A percentile compares a stretch with the other conserved stretches of the same genome.
Conservation (phyloP, 2,329 filamentous ascomycete genomes). For the Westerdykella ornata region DNA sequence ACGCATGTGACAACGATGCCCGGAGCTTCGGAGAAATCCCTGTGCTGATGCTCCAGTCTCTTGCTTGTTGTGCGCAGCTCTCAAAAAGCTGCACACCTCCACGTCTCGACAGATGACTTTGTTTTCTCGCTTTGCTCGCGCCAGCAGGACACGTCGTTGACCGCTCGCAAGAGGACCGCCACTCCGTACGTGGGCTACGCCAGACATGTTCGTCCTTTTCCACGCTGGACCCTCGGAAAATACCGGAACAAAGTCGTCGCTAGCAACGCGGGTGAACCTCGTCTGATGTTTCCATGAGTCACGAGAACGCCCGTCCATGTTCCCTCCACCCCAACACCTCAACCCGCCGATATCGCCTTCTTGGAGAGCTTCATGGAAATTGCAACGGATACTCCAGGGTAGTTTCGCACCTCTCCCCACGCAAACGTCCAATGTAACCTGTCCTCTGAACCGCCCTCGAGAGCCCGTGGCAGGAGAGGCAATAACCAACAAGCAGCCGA, state of each 20-base stretch:
- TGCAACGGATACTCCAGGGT: slow-evolving; percentile 27
- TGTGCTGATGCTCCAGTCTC: no score
- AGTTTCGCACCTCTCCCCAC: slow-evolving; percentile 1
- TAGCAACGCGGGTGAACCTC: slow-evolving; percentile 14
- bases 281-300: slow-evolving; percentile 30
- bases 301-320: slow-evolving; percentile 24
- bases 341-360: slow-evolving; percentile 33
- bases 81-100: no score
- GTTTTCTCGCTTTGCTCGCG: no score
- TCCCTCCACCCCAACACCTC: slow-evolving; percentile 12
- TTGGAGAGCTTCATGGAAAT: slow-evolving; percentile 5
- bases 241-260: slow-evolving; percentile 19
- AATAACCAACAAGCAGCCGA: no score
- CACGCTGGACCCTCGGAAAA: slow-evolving; percentile 19
- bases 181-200: not conserved
- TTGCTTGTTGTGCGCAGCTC: no score
- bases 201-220: not conserved
- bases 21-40: not conserved
- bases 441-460: no score
- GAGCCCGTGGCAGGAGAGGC: no score
- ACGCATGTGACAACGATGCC: not conserved
- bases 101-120: no score
- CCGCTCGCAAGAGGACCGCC: not conserved
- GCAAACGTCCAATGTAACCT: no score
- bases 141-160: not conserved